Evolutionary conservation across 2,329 filamentous ascomycete genomes (phyloP).

Genomic region (Sporothrix brunneoviolacea): DNA sequence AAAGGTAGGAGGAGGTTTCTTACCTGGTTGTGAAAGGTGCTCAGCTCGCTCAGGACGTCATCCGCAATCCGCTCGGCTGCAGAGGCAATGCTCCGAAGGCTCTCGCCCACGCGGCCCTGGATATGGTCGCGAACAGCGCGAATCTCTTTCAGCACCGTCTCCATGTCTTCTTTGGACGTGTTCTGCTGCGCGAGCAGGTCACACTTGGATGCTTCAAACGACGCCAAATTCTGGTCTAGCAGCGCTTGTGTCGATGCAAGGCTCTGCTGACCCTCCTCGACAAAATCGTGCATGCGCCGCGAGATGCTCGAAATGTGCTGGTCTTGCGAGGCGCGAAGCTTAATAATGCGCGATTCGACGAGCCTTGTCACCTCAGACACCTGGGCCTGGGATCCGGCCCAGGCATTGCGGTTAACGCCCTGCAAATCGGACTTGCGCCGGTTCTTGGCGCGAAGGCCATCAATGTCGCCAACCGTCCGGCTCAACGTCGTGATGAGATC

Average conservation of each 20-base stretch:
- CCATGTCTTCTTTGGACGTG: slow-evolving; percentile 76
- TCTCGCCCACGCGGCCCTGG: slow-evolving; percentile 77
- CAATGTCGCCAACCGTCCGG: slow-evolving; percentile 72
- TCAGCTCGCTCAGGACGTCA: slow-evolving; percentile 80
- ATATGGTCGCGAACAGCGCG: slow-evolving; percentile 83
- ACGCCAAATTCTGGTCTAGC: slow-evolving; percentile 60
- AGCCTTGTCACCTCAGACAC: slow-evolving; percentile 70
- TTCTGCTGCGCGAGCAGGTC: slow-evolving; percentile 58
- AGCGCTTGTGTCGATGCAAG: slow-evolving; percentile 64
- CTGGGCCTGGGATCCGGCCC: slow-evolving; percentile 68
- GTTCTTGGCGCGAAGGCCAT: slow-evolving; percentile 78
- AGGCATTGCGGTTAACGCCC: slow-evolving; percentile 67
- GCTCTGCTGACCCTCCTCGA: slow-evolving; percentile 66
- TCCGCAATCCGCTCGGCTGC: slow-evolving; percentile 84
- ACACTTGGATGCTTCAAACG: slow-evolving; percentile 58
- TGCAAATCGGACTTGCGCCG: slow-evolving; percentile 80
- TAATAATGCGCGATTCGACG: slow-evolving; percentile 67
- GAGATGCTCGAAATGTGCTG: slow-evolving; percentile 62
- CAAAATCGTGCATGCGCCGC: slow-evolving; percentile 67
- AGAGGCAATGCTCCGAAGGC: slow-evolving; percentile 71
- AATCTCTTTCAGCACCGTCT: slow-evolving; percentile 85
- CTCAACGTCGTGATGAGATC: slow-evolving; percentile 72
- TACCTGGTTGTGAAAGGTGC: slow-evolving; percentile 64
- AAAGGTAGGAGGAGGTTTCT: slow-evolving; percentile 31
- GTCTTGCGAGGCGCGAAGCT: slow-evolving; percentile 67